Evolutionary conservation across 768 basidiomycete species (phyloP).

Genomic region (Sporobolomyces roseus): DNA sequence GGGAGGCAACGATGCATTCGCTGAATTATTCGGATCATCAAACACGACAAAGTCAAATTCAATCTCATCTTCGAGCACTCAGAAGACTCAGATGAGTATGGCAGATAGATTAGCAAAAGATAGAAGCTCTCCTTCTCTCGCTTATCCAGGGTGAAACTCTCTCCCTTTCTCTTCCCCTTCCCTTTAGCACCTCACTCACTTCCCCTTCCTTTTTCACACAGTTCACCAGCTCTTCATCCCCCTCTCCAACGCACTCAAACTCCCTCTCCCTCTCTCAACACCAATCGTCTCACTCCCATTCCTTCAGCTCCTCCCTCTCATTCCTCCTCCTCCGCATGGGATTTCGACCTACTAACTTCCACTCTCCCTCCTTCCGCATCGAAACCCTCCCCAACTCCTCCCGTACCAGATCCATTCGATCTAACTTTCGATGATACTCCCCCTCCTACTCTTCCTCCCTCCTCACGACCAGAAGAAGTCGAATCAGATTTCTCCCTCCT

Average conservation of each 20-base stretch:
- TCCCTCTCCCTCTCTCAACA: background rate
- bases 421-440: constrained; percentile 23
- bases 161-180: background rate
- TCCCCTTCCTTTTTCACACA: background rate
- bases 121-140: background rate
- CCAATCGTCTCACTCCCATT: background rate
- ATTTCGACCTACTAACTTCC: constrained; percentile 43
- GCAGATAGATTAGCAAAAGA: constrained; percentile 23
- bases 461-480: background rate
- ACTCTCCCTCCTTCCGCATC: background rate
- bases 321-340: too few species aligned
- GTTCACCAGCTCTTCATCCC: constrained; percentile 6
- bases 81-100: constrained; percentile 10
- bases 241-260: background rate
- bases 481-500: constrained; percentile 7
- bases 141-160: too few species aligned
- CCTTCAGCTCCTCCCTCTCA: background rate
- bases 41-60: too few species aligned
- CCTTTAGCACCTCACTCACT: background rate
- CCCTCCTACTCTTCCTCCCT: background rate
- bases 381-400: background rate
- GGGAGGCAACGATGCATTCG: constrained; percentile 33
- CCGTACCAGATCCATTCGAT: constrained; percentile 24
- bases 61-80: background rate
- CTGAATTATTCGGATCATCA: constrained; percentile 35